Evolutionary conservation across 805 yeast species (phyloP), one percentile per base, ranked within the genome.

Genomic region (Cyberlindnera bimundalis): DNA sequence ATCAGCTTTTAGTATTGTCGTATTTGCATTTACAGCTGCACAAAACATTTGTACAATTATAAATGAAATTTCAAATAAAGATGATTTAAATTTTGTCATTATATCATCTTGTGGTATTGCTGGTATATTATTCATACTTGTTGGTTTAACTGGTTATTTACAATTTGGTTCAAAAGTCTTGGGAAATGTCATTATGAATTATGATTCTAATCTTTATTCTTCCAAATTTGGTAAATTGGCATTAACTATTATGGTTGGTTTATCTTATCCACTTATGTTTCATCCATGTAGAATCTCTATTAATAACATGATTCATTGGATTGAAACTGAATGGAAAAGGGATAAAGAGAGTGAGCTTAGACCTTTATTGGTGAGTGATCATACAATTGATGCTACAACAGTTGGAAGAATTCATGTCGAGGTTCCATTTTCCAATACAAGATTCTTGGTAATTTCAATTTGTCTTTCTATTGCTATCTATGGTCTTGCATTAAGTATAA

Each of bases 21-120:
- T 85, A 12, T 81, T 85, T 61, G 93, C 95, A 2, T 85, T 74
- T 60, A 84, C 91, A 1, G 88, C 93, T 37, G 84, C 84, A 44
- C 91, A 85, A 65, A 85, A 84, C 61, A 77, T 84, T 70, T 83
- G 81, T 58, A 79, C 88, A 9, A 82, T 85, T 38, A 75, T 81
- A 53, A 80, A 82, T 54, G 95, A 85, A 60, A 65, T 84, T 47
- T 63, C 74, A 29, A 72, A 77, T 48, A 74, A 76, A 35, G 62
- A 75, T 3, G 62, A 79, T 44, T 55, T 69, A 18, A 77, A 79
- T 42, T 64, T 77, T 2, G 75, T 82, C 21, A 65, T 74, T 14
- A 55, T 60, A 16, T 42, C 65, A 14, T 70, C 90, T 10, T 73
- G 81, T 33, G 46, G 66, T 1, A 66, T 76, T 8, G 78, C 91